A percentile compares a stretch with the other conserved stretches of the same genome.
Conservation (phyloP, 345 rosid species). For the Erodium maritimum region DNA sequence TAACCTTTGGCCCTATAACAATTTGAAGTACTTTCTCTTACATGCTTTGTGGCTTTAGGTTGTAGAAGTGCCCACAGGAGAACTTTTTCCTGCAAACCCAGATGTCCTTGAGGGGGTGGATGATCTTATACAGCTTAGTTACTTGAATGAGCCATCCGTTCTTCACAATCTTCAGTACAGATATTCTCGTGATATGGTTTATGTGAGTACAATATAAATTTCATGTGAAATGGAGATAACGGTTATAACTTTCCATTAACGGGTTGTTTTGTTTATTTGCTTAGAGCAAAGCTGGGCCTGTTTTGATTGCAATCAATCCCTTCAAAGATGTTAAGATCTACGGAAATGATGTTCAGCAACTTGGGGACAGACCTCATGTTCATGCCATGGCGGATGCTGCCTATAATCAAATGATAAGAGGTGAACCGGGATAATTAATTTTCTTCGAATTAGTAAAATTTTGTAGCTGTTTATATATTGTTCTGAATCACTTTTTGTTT, state of each 20-base stretch:
- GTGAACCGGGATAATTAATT: constrained; percentile 24
- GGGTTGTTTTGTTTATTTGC: constrained; percentile 10
- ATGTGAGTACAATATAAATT: constrained; percentile 47
- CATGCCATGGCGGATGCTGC: constrained; percentile 74
- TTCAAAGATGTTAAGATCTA: constrained; percentile 55
- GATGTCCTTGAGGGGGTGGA: constrained; percentile 76
- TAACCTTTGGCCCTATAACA: neutral
- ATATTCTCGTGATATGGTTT: constrained; percentile 64
- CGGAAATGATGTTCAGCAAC: constrained; percentile 49
- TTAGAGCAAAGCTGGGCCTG: constrained; percentile 92
- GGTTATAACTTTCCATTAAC: constrained; percentile 8
- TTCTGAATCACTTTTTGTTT: constrained; percentile 11
- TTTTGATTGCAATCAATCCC: constrained; percentile 83
- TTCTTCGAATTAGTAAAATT: constrained; percentile 6
- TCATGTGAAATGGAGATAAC: constrained; percentile 3
- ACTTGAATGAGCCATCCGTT: constrained; percentile 89
- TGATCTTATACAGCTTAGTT: constrained; percentile 87
- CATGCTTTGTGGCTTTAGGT: constrained; percentile 29
- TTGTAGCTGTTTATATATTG: neutral
- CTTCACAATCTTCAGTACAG: constrained; percentile 74
- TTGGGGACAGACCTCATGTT: constrained; percentile 61
- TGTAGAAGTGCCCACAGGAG: constrained; percentile 54
- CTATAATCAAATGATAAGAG: constrained; percentile 87
- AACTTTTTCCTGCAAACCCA: constrained; percentile 92
- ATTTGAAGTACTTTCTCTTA: constrained; percentile 14